Conservation (phyloP, 129 eudicot genomes). For the Arctium minus region DNA sequence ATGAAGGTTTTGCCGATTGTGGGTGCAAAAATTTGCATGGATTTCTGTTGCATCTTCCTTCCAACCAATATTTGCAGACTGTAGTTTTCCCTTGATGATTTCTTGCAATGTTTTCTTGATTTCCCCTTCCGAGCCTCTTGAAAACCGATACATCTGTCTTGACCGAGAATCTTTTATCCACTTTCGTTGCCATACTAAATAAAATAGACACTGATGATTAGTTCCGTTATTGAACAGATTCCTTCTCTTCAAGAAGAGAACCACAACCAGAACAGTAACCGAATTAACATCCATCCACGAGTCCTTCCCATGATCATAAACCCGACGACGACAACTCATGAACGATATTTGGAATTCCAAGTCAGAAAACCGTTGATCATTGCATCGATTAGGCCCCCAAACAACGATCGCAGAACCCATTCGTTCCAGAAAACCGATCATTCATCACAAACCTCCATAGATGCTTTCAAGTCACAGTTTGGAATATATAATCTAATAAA, state of each 20-base stretch:
- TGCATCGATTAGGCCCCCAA: conserved; percentile 2
- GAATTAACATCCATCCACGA: background rate
- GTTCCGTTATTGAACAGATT: conserved; percentile 4
- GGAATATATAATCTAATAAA: background rate
- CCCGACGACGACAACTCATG: background rate
- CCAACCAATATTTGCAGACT: conserved; percentile 58
- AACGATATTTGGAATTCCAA: background rate
- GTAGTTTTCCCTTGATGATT: background rate
- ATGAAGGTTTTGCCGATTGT: background rate
- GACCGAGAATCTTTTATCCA: conserved; percentile 16
- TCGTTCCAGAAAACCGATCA: conserved; percentile 9
- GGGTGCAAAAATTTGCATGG: conserved; percentile 53
- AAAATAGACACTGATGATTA: conserved; percentile 19
- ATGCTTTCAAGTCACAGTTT: background rate
- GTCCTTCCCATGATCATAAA: background rate
- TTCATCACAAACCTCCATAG: background rate
- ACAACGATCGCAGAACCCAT: conserved; percentile 6
- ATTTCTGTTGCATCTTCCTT: conserved; percentile 50
- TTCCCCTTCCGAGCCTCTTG: conserved; percentile 22
- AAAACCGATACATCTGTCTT: conserved; percentile 14
- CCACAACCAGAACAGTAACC: background rate
- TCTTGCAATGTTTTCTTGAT: conserved; percentile 17
- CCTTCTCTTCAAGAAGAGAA: conserved; percentile 7
- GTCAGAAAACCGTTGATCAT: background rate
- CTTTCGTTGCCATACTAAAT: conserved; percentile 30